A percentile compares a stretch with the other conserved stretches of the same genome.
Conservation (phyloP, 2,329 filamentous ascomycete genomes). For the Kalaharituber pfeilii region DNA sequence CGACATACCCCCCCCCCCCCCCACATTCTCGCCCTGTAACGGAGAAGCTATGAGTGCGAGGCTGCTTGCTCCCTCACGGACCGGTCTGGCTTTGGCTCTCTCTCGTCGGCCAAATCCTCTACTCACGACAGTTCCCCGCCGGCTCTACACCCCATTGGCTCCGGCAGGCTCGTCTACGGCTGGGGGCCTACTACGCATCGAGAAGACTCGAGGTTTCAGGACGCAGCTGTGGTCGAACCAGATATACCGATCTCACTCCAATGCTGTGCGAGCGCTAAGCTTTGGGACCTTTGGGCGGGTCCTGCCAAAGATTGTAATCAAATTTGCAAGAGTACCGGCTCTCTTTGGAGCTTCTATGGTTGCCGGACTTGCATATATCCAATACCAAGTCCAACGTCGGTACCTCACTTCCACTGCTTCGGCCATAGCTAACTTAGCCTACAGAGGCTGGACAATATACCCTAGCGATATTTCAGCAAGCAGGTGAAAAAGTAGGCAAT, state of each 20-base stretch:
- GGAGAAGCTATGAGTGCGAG: conserved; percentile 19
- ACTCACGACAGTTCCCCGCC: conserved; percentile 5
- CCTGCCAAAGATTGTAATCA: conserved; percentile 75
- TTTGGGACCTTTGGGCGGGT: conserved; percentile 42
- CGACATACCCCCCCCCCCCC: too few species aligned
- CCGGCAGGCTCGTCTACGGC: conserved; percentile 4
- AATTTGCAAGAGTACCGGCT: conserved; percentile 72
- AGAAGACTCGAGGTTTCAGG: conserved; percentile 7
- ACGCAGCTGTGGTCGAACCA: conserved; percentile 5
- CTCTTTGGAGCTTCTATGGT: conserved; percentile 81
- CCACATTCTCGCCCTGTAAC: too few species aligned
- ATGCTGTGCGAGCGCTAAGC: conserved; percentile 44
- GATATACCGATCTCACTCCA: conserved; percentile 15
- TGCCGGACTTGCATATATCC: conserved; percentile 74
- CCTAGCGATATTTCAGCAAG: conserved; percentile 55
- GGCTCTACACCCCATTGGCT: conserved; percentile 8
- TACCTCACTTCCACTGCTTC: conserved; percentile 18
- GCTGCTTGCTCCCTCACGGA: conserved; percentile 12
- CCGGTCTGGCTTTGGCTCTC: conserved; percentile 3
- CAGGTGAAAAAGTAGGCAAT: conserved; percentile 50
- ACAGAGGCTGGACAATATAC: conserved; percentile 59
- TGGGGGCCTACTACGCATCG: conserved; percentile 15
- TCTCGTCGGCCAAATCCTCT: neutral
- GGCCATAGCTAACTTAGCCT: conserved; percentile 25
- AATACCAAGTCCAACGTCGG: conserved; percentile 84